Evolutionary conservation across 2,329 filamentous ascomycete species (phyloP).

Genomic region (Botrytis elliptica): DNA sequence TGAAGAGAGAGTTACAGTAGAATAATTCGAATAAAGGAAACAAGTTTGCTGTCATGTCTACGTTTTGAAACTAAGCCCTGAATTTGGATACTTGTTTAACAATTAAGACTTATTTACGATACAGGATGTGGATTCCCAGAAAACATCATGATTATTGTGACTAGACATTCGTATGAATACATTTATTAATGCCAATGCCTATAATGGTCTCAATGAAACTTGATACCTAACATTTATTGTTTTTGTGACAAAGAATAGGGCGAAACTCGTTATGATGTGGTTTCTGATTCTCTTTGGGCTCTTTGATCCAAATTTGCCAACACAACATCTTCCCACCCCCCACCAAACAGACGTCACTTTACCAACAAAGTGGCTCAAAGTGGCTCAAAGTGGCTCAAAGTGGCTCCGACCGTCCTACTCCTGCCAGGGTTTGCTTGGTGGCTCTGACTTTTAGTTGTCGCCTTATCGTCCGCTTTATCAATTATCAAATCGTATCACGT

Average conservation of each 20-base stretch:
- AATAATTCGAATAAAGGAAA: neutral
- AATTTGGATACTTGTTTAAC: neutral
- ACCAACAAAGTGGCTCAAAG: neutral
- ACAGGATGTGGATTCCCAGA: neutral
- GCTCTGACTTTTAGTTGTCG: neutral
- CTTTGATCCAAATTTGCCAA: neutral
- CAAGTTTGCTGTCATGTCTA: neutral
- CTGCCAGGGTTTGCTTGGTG: neutral
- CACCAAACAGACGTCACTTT: slow-evolving; percentile 7
- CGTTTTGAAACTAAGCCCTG: neutral
- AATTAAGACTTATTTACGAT: neutral
- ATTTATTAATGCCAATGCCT: neutral
- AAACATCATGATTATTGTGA: neutral
- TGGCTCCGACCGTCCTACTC: neutral
- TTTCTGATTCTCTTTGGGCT: neutral
- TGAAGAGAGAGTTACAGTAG: neutral
- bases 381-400: slow-evolving; percentile 1
- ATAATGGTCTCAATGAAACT: neutral
- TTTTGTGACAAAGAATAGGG: slow-evolving; percentile 4
- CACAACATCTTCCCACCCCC: neutral
- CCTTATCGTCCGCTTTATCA: neutral
- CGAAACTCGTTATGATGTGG: neutral
- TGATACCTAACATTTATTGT: neutral
- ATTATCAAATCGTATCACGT: neutral
- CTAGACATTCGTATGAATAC: neutral